Evolutionary conservation across 1,284 basidiomycete species (phyloP).

Genomic region (Tilletiopsis washingtonensis): DNA sequence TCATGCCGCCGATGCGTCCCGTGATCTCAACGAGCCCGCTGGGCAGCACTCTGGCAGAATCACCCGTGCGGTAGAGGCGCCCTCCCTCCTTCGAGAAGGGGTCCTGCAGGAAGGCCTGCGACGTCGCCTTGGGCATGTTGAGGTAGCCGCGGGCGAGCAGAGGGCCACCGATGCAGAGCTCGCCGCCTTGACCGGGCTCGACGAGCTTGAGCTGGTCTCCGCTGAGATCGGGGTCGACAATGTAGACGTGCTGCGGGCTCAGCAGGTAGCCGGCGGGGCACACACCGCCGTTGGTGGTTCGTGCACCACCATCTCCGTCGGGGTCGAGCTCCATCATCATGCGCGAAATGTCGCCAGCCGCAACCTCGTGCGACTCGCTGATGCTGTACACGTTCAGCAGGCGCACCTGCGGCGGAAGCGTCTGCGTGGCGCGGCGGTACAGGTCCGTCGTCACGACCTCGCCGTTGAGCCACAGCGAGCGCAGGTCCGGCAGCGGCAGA

Average conservation of each 20-base stretch:
- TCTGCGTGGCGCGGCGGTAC: slow-evolving; percentile 31
- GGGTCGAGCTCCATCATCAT: slow-evolving; percentile 5
- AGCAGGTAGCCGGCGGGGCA: slow-evolving; percentile 44
- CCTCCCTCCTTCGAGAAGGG: slow-evolving; percentile 4
- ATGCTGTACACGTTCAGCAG: slow-evolving; percentile 46
- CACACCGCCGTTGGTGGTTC: slow-evolving; percentile 13
- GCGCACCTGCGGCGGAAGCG: slow-evolving; percentile 32
- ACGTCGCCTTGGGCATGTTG: slow-evolving; percentile 40
- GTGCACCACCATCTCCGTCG: slow-evolving; percentile 15
- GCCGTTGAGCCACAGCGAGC: slow-evolving; percentile 45
- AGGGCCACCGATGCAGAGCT: slow-evolving; percentile 42
- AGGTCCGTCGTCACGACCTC: slow-evolving; percentile 45
- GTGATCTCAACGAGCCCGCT: slow-evolving; percentile 41
- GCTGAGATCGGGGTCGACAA: slow-evolving; percentile 39
- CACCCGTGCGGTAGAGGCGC: slow-evolving; percentile 43
- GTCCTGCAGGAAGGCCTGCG: slow-evolving; percentile 37
- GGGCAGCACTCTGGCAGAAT: slow-evolving; percentile 30
- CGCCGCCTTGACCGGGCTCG: slow-evolving; percentile 27
- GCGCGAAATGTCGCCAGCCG: slow-evolving; percentile 32
- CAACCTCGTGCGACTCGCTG: slow-evolving; percentile 45
- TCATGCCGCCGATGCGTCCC: slow-evolving; percentile 44
- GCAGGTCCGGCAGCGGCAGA: slow-evolving; percentile 23
- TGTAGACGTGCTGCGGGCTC: slow-evolving; percentile 34
- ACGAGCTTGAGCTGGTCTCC: slow-evolving; percentile 20
- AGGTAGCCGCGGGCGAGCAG: slow-evolving; percentile 43